Percentiles rank a stretch among this genome's conserved stretches.
phyloP scores from a whole-genome alignment of 208 protist genomes.

The Acanthamoeba castellanii region DNA sequence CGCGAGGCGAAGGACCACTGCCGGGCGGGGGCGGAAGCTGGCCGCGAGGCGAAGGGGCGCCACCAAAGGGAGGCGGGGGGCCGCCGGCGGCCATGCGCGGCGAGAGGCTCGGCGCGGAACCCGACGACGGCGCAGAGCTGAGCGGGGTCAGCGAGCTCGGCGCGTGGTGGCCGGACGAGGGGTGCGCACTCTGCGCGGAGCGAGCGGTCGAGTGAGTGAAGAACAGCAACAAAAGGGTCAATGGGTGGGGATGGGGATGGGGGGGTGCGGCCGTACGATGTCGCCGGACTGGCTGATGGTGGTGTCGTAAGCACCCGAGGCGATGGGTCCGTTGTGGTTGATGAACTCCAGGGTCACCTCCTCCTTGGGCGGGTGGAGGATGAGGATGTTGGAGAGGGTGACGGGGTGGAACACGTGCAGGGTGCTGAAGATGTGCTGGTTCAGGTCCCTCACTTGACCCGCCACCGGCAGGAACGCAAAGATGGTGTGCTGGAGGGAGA shows the following conservation, averaged over 20 bases:
- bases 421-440: conserved; percentile 41
- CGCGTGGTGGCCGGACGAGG: neutral
- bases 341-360: conserved; percentile 41
- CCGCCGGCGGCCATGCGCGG: neutral
- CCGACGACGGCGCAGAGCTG: neutral
- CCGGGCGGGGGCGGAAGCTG: neutral
- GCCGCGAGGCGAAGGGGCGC: neutral
- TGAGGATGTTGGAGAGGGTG: conserved; percentile 39
- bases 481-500: conserved; percentile 19
- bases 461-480: conserved; percentile 54
- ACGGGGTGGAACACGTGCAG: conserved; percentile 42
- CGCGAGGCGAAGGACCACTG: neutral
- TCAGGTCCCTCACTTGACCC: conserved; percentile 47
- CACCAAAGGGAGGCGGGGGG: neutral
- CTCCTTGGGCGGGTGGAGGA: conserved; percentile 71
- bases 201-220: neutral
- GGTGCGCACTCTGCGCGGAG: neutral
- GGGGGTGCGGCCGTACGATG: neutral
- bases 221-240: neutral
- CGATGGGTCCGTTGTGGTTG: neutral
- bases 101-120: neutral
- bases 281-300: neutral
- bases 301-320: neutral
- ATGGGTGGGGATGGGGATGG: neutral
- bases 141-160: neutral